Base-by-base conservation (phyloP, 345 rosid species). In the Angophora floribunda region DNA sequence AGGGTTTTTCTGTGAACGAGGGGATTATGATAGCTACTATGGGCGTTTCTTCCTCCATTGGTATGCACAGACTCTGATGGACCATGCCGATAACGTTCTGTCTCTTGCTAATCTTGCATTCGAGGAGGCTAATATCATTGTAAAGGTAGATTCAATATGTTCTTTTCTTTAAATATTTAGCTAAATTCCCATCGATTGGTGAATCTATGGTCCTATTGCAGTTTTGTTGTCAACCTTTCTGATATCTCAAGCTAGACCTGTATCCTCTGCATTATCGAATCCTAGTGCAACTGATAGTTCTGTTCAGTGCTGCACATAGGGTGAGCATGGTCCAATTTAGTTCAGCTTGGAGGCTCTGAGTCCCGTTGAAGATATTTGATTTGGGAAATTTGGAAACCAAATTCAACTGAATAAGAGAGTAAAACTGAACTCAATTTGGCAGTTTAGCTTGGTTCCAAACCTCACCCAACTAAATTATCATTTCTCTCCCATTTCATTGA, bases 1-100 rank as follows among this genome's bases (percentile, higher is more conserved):
- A 30, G 95, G 96, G 15, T 97, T 96, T 91, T 97, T 97, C 89
- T 95, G 95, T 87, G 99, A 96, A 90, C 93, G 95, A 86, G 99
- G 99, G 89, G 99, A 96, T 91, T 97, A 97, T 85, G 98, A 97
- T 91, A 94, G 99, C 93, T 96, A 94, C 93, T 96, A 93, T 26
- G 99, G 99, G 78, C 99, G 96, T 88, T 97, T 97, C 93, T 97
- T 97, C 93, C 94, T 97, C 89, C 93, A 93, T 14, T 97, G 99
- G 99, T 97, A 97, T 90, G 92, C 97, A 4, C 99, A 96, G 57
- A 90, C 93, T 63, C 90, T 97, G 86, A 92, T 93, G 85, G 93
- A 92, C 78, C 99, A 97, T 88, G 97, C 97, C 12, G 98, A 96
- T 91, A 95, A 92, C 86, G 96, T 97, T 87, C 90, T 97, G 89